Evolutionary conservation across 257 asterid genomes (phyloP).

Genomic region (Plantago major): DNA sequence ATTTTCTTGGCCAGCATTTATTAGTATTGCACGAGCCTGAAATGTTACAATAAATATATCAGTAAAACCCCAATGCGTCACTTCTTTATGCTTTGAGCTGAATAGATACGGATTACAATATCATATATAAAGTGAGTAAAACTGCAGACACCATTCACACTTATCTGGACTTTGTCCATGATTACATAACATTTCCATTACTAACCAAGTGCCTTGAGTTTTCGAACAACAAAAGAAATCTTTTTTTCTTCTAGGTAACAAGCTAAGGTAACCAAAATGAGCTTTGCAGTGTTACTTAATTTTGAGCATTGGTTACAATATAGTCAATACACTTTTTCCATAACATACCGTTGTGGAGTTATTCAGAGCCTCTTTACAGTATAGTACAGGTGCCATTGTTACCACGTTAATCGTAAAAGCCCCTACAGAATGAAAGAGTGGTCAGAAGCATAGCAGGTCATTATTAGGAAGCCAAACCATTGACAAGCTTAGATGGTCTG

Average conservation of each 20-base stretch:
- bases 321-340: constrained; percentile 1
- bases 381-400: constrained; percentile 94
- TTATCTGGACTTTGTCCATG: no score
- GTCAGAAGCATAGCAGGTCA: constrained; percentile 8
- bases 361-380: constrained; percentile 72
- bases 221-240: no score
- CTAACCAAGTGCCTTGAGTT: no score
- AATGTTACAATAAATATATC: constrained; percentile 21
- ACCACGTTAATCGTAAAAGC: constrained; percentile 84
- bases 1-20: constrained; percentile 99
- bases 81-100: no score
- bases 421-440: constrained; percentile 42
- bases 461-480: neutral
- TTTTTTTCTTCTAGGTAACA: no score
- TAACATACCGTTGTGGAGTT: constrained; percentile 65
- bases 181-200: no score
- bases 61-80: constrained; percentile 17
- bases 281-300: neutral
- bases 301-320: neutral
- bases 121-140: no score
- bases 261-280: no score
- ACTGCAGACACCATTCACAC: no score
- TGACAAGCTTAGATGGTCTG: neutral
- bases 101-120: no score
- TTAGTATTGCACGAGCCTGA: constrained; percentile 95